Percentiles rank a stretch among this genome's conserved stretches.
phyloP scores from a whole-genome alignment of 139 green algal species.

The Coccomyxa sp. region DNA sequence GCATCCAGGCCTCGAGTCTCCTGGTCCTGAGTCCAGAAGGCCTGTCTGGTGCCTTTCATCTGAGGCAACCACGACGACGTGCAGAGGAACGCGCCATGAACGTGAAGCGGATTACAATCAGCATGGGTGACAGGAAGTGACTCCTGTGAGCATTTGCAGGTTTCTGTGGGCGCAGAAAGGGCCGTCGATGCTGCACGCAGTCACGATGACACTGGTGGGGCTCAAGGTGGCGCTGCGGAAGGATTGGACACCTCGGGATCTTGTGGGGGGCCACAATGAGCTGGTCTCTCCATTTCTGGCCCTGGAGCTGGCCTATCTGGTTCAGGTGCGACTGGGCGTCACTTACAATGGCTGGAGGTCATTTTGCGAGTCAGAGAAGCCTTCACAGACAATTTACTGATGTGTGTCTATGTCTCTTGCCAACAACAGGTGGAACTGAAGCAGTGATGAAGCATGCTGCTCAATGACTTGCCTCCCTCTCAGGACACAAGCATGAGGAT shows the following conservation, averaged over 20 bases:
- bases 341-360: not conserved
- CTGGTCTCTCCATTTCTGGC: conserved; percentile 1
- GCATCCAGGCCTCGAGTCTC: not conserved
- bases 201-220: not conserved
- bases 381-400: no score
- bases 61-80: not conserved
- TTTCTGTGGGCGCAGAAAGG: not conserved
- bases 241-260: not conserved
- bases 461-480: not conserved
- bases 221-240: not conserved
- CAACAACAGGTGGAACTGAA: no score
- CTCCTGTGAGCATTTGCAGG: not conserved
- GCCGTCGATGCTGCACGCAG: not conserved
- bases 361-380: no score
- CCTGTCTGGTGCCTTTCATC: not conserved
- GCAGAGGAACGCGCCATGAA: not conserved
- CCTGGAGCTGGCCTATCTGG: not conserved
- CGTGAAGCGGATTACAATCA: not conserved
- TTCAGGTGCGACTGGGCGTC: not conserved
- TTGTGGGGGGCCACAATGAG: not conserved
- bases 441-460: not conserved
- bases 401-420: no score
- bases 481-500: not conserved
- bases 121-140: not conserved
- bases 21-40: not conserved